Evolutionary conservation across 352 stramenopile genomes (phyloP).

Genomic region (Halophytophthora batemanensis): DNA sequence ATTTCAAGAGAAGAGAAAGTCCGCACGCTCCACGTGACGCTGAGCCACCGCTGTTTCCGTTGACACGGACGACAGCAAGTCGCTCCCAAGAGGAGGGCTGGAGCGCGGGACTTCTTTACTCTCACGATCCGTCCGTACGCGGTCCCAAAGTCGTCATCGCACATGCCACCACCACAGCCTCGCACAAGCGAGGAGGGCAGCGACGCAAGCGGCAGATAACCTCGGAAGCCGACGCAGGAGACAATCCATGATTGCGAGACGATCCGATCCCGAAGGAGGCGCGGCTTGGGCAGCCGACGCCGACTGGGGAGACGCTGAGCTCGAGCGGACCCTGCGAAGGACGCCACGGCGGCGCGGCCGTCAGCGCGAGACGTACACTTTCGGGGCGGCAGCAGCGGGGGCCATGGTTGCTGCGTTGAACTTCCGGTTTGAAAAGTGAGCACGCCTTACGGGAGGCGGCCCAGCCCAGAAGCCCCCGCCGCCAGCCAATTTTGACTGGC

Average conservation of each 20-base stretch:
- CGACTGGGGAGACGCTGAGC: background rate
- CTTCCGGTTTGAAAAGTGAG: constrained; percentile 90
- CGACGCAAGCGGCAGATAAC: too few relatives aligned
- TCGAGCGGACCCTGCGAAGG: background rate
- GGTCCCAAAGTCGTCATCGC: background rate
- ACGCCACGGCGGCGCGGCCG: constrained; percentile 1
- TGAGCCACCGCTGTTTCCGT: background rate
- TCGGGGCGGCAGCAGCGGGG: constrained; percentile 56
- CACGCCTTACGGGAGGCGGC: background rate
- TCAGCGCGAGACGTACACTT: constrained; percentile 68
- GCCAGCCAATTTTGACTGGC: constrained; percentile 36
- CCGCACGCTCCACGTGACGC: background rate
- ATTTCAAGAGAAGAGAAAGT: constrained; percentile 85
- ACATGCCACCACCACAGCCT: background rate
- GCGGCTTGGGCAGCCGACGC: background rate
- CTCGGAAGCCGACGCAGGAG: constrained; percentile 31
- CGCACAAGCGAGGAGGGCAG: background rate
- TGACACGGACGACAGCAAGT: background rate
- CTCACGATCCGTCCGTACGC: constrained; percentile 77
- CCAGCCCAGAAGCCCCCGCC: background rate
- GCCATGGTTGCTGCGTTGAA: constrained; percentile 73
- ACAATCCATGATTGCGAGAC: constrained; percentile 39
- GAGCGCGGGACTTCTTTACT: constrained; percentile 56
- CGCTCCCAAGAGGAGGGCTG: background rate
- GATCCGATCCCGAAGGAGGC: constrained; percentile 5